Percentiles rank a stretch among this genome's conserved stretches.
Evolutionary conservation across 2,329 filamentous ascomycete genomes (phyloP).

Genomic region (Xylaria sp.): DNA sequence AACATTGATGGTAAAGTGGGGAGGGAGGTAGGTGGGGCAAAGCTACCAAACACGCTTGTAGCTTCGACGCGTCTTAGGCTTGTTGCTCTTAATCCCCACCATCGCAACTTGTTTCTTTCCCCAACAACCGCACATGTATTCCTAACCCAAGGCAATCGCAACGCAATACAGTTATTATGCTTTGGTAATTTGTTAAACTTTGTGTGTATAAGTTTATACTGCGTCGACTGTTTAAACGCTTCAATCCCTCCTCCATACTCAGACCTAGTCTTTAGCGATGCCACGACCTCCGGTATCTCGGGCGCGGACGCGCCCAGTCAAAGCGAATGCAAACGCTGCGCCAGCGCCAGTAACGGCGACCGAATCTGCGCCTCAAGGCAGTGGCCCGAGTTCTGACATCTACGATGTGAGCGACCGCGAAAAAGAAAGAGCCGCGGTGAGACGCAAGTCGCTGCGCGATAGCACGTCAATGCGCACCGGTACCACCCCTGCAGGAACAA

Average conservation of each 20-base stretch:
- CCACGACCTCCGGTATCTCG: slow-evolving; percentile 46
- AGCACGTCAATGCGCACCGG: slow-evolving; percentile 34
- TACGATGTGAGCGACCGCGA: slow-evolving; percentile 51
- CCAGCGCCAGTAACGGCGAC: slow-evolving; percentile 23
- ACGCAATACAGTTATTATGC: neutral
- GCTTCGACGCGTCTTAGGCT: slow-evolving; percentile 41
- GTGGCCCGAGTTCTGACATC: slow-evolving; percentile 45
- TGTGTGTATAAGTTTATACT: neutral
- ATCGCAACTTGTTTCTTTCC: slow-evolving; percentile 27
- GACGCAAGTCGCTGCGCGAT: slow-evolving; percentile 43
- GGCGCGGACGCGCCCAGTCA: slow-evolving; percentile 45
- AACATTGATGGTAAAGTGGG: neutral
- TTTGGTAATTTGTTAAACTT: neutral
- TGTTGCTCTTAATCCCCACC: slow-evolving; percentile 27
- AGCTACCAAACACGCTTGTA: slow-evolving; percentile 37
- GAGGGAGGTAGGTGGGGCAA: slow-evolving; percentile 1
- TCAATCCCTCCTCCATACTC: slow-evolving; percentile 3
- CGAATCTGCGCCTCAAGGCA: slow-evolving; percentile 18
- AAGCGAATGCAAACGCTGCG: slow-evolving; percentile 34
- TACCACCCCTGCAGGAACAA: slow-evolving; percentile 29
- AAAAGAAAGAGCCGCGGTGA: slow-evolving; percentile 43
- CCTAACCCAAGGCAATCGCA: slow-evolving; percentile 20
- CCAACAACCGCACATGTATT: slow-evolving; percentile 12
- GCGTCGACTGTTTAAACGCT: neutral
- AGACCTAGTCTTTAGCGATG: slow-evolving; percentile 39